Base-by-base conservation (phyloP, 2,329 filamentous ascomycete species). In the Verticillium nubilum region DNA sequence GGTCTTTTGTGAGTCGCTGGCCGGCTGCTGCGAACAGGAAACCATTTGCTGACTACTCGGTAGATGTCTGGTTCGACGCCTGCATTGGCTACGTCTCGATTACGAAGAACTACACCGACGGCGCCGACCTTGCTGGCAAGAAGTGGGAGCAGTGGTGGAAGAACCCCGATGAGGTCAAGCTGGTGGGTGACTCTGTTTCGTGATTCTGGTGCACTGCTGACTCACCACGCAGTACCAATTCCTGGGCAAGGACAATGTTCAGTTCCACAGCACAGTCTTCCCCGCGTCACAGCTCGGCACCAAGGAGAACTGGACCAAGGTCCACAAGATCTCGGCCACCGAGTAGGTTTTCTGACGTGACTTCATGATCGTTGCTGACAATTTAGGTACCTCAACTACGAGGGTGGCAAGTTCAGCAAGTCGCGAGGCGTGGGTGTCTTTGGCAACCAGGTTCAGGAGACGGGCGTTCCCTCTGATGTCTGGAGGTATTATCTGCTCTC, bases 71-170 rank as follows among this genome's bases (percentile, higher is more conserved):
- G 64, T 69, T 70, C 54, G 67, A 71, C 37, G 62, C 62, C 6
- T 63, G 62, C 57, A 63, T 63, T 50, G 62, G 93, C 23, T 97
- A 97, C 72, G 88, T 92, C n/a, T 96, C 92, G 1, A 97, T 97
- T 66, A 97, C 93, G 1, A 91, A 91, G 64, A 92, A 86, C 67
- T 96, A 96, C 73, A 97, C 92, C 5, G 80, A 85, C 58, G 71
- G 73, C 15, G 72, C 74, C 58, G 70, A 80, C 61, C 63, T 72
- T 15, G 67, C 70, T 3, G 76, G 78, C 50, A 83, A 87, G 52
- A 82, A 96, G 63, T 97, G 93, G 93, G 87, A 96, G 78, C 84
- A 91, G 70, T 97, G 93, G 93, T 97, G 93, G 93, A 87, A 89
- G 70, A 89, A 96, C 72, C 91, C 92, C 0, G 88, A 96, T 52